Evolutionary conservation across 2,329 filamentous ascomycete genomes (phyloP), one percentile per base, ranked within the genome.

Genomic region (Diaporthe capsici): DNA sequence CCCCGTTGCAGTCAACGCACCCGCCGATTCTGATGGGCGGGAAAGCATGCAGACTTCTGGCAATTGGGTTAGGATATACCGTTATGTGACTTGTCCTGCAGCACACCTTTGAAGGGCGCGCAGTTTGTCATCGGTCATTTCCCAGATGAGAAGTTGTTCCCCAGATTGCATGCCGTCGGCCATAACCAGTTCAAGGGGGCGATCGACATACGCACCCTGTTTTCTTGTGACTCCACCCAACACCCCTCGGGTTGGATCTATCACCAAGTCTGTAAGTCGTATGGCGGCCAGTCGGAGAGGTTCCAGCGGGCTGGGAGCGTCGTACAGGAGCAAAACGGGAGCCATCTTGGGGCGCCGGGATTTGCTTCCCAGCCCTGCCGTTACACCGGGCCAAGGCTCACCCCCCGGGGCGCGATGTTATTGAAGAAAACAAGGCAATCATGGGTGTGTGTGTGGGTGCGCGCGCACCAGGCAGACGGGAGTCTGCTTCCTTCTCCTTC

Each of bases 251-350:
- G 63, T 53, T 68, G 47, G 47, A 39, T 68, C 63, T 51, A 68
- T 53, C 47, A 53, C 47, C 44, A 10, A 22, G 44, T 9, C 44
- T 68, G 44, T 20, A 39, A 25, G 44, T 37, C 63, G 63, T 68
- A 68, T 49, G 42, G 44, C 28, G 31, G 31, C 63, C 63, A 68
- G 63, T 68, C 63, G 63, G 63, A 68, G 47, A 25, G 28, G 22
- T 68, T 68, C 63, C 63, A 51, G 63, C 44, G 22, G 12, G 7
- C 4, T 47, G 20, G 44, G 4, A 17, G 9, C 44, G 63, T 51
- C 63, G 63, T 68, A 68, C 63, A 68, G 28, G 28, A 68, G 31
- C 63, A 51, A 68, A 68, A 51, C 44, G 63, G 44, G 17, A 68
- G 31, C 12, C 44, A 39, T 13, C 28, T 39, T 39, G 37, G 37